Conservation (phyloP, 2,329 filamentous ascomycete genomes). For the Fusarium dlaminii region DNA sequence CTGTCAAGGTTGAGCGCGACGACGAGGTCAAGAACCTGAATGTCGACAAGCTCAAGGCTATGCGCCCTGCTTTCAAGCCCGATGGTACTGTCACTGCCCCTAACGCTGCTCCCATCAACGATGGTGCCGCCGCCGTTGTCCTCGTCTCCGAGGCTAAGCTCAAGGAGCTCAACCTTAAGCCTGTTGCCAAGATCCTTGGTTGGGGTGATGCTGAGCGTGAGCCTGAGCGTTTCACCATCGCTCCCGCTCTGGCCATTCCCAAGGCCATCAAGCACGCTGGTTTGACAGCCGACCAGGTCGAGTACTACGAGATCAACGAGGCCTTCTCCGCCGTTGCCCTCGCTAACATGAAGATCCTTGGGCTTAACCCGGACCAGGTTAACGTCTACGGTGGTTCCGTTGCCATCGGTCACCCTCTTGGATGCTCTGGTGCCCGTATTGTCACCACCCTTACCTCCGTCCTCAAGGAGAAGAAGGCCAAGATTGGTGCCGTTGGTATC, state of each 20-base stretch:
- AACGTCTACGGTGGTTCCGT: conserved; percentile 96
- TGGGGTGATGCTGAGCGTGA: conserved; percentile 95
- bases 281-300: conserved; percentile 78
- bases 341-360: conserved; percentile 93
- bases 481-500: conserved; percentile 93
- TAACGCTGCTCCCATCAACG: conserved; percentile 95
- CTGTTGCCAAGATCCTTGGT: conserved; percentile 94
- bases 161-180: conserved; percentile 89
- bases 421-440: conserved; percentile 93
- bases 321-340: conserved; percentile 97
- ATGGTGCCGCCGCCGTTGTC: conserved; percentile 91
- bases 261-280: conserved; percentile 97
- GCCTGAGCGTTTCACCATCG: conserved; percentile 94
- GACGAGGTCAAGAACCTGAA: conserved; percentile 97
- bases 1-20: conserved; percentile 81
- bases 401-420: conserved; percentile 93
- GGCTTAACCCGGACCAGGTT: conserved; percentile 82
- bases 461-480: conserved; percentile 87
- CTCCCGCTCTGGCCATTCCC: conserved; percentile 91
- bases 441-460: conserved; percentile 90
- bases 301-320: conserved; percentile 99
- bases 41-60: conserved; percentile 81
- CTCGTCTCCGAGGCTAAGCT: conserved; percentile 94
- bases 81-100: conserved; percentile 93
- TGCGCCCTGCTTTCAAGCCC: conserved; percentile 84